Percentiles rank a stretch among this genome's conserved stretches.
Evolutionary conservation across 2,329 filamentous ascomycete genomes (phyloP).

Genomic region (Phyllosticta paracitricarpa): DNA sequence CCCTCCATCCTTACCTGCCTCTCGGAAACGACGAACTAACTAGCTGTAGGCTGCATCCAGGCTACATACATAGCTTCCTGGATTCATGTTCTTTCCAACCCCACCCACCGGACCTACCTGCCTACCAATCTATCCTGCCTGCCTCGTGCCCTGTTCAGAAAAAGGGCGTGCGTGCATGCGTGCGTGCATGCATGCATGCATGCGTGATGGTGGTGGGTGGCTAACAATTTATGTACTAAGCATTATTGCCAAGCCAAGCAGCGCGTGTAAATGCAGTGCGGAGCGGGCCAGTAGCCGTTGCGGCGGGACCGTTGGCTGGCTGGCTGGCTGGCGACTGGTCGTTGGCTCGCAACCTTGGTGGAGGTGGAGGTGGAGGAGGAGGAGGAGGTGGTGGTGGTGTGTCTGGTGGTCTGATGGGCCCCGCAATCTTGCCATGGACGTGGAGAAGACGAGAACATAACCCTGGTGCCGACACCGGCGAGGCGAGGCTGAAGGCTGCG

Average conservation of each 20-base stretch:
- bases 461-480: not conserved
- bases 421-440: not conserved
- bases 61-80: too few species aligned
- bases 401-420: not conserved
- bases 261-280: not conserved
- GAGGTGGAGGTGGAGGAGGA: not conserved
- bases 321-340: not conserved
- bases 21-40: too few species aligned
- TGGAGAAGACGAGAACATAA: not conserved
- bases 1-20: too few species aligned
- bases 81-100: too few species aligned
- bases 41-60: too few species aligned
- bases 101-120: too few species aligned
- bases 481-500: not conserved
- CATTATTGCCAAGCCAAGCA: not conserved
- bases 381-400: not conserved
- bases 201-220: too few species aligned
- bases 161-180: too few species aligned
- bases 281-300: not conserved
- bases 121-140: too few species aligned
- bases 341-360: not conserved
- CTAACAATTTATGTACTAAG: not conserved
- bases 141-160: too few species aligned
- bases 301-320: not conserved
- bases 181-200: too few species aligned